phyloP scores from a whole-genome alignment of 352 stramenopile species.

The Phytophthora fragariae region DNA sequence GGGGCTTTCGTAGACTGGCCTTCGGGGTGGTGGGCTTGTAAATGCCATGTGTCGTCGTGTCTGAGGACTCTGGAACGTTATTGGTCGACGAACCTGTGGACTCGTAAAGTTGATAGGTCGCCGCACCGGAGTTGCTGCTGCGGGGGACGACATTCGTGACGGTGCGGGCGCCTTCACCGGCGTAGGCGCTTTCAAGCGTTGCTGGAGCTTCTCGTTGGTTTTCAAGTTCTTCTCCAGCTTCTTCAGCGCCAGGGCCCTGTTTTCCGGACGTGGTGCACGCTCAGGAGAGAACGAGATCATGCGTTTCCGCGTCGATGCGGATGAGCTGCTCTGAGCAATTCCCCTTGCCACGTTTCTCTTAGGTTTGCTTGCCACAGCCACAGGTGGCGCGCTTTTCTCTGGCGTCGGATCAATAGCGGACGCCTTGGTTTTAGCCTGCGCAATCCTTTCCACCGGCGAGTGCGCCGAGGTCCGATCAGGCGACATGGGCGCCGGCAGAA shows the following conservation, averaged over 20 bases:
- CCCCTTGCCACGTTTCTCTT: slow-evolving; percentile 54
- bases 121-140: slow-evolving; percentile 17
- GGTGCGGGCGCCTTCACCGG: slow-evolving; percentile 41
- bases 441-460: slow-evolving; percentile 24
- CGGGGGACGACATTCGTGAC: slow-evolving; percentile 37
- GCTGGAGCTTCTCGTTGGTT: slow-evolving; percentile 71
- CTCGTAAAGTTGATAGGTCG: slow-evolving; percentile 39
- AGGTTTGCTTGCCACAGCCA: slow-evolving; percentile 34
- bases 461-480: slow-evolving; percentile 16
- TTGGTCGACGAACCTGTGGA: slow-evolving; percentile 31
- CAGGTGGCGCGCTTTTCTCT: slow-evolving; percentile 47
- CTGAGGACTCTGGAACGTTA: slow-evolving; percentile 40
- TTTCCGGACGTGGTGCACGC: slow-evolving; percentile 60
- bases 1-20: slow-evolving; percentile 35
- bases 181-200: slow-evolving; percentile 60
- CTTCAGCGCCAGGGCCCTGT: slow-evolving; percentile 56
- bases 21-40: slow-evolving; percentile 21
- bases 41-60: slow-evolving; percentile 26
- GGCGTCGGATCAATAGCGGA: slow-evolving; percentile 56
- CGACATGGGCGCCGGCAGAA: slow-evolving; percentile 10
- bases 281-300: slow-evolving; percentile 87
- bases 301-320: slow-evolving; percentile 68
- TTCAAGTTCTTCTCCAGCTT: slow-evolving; percentile 81
- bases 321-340: slow-evolving; percentile 81
- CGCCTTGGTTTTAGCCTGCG: slow-evolving; percentile 10